Base-by-base conservation (phyloP, 2,329 filamentous ascomycete species). In the Pleoardoris graminearum region DNA sequence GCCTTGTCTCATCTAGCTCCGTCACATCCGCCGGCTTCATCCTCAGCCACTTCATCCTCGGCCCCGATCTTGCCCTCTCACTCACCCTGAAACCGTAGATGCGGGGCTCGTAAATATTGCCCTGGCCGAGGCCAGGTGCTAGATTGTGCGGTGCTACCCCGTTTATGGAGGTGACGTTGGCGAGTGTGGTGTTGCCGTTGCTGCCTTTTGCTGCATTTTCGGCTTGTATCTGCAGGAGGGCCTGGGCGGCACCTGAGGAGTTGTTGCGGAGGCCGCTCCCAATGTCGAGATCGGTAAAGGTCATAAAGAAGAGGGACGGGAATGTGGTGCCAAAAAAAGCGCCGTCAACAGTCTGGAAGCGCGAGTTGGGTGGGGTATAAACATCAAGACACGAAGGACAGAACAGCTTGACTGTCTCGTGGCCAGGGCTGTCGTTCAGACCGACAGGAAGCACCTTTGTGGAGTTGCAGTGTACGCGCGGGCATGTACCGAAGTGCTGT, bases 291-390 rank as follows among this genome's bases (percentile, higher is more conserved):
- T 99, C 94, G 30, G 94, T 93, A 75, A 97, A 99, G 33, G 93
- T 99, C 80, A 99, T 93, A 72, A 99, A 91, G 79, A 99, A 99
- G 54, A 99, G 85, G 39, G 91, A 91, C 56, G 92, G 92, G 73
- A 99, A 99, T 0, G 94, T 99, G 48, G 94, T 93, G 42, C 94
- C 94, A 69, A 99, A 99, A 79, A 97, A 99, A 41, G 94, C 94
- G 48, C 94, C 94, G 64, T 99, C 94, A 29, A 99, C 94, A 2
- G 91, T 93, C 75, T 97, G 94, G 72, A 97, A 99, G 17, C 94
- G 86, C 68, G 91, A 96, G 79, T 97, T 99, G 35, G 94, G 94
- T 3, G 94, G 94, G 0, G 94, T 94, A 75, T 97, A 99, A 66
- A 97, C 90, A 71, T 99, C 94, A 61, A 97, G 84, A 75, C 94